Evolutionary conservation across 148 eudicot genomes (phyloP).

Genomic region (Agrostemma githago): DNA sequence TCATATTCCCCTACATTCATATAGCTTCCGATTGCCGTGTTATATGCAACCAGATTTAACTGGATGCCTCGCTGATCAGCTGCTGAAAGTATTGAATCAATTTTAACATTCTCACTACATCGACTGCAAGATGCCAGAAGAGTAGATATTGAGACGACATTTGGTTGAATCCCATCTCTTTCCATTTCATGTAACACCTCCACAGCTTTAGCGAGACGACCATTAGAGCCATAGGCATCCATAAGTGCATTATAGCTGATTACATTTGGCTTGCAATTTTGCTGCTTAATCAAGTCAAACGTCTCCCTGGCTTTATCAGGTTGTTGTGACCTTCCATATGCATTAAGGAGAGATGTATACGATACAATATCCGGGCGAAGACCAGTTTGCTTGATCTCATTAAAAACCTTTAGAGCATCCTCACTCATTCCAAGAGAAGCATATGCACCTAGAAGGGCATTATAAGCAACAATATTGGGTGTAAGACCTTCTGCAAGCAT

Average conservation of each 20-base stretch:
- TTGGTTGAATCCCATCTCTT: constrained; percentile 62
- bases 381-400: constrained; percentile 52
- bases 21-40: constrained; percentile 87
- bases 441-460: constrained; percentile 75
- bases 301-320: constrained; percentile 68
- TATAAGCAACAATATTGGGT: constrained; percentile 83
- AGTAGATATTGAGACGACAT: constrained; percentile 78
- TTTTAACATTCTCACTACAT: constrained; percentile 67
- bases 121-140: constrained; percentile 92
- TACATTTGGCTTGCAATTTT: constrained; percentile 73
- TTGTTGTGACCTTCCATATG: constrained; percentile 87
- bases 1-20: constrained; percentile 77
- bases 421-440: constrained; percentile 75
- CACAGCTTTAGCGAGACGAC: constrained; percentile 69
- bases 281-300: constrained; percentile 58
- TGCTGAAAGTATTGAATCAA: constrained; percentile 74
- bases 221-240: constrained; percentile 91
- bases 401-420: constrained; percentile 60
- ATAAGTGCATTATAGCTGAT: constrained; percentile 84
- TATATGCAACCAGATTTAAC: constrained; percentile 76
- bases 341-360: constrained; percentile 82
- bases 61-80: constrained; percentile 66
- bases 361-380: constrained; percentile 73
- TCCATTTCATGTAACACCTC: constrained; percentile 86
- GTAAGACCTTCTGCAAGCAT: constrained; percentile 74